A percentile compares a stretch with the other conserved stretches of the same genome.
These are phyloP conservation scores for Fusarium sp. DNA, from an alignment of 2,329 filamentous ascomycete genomes.

Conservation along the genomic window DNA sequence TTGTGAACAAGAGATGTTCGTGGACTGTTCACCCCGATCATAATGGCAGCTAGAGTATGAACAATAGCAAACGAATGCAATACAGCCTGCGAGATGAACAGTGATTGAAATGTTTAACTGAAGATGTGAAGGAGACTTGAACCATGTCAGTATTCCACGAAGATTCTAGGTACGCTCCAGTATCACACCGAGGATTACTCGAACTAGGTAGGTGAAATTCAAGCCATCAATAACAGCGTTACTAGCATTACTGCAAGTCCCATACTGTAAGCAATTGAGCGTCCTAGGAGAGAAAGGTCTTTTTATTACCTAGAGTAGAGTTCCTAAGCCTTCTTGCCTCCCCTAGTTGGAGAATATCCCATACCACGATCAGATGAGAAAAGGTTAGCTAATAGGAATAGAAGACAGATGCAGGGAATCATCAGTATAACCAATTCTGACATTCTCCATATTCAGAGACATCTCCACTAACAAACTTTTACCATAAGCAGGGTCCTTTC, in stretches of 20 bases:
- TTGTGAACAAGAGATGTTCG: neutral
- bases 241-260: too few species aligned
- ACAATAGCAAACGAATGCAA: neutral
- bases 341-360: neutral
- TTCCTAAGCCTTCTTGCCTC: neutral
- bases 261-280: too few species aligned
- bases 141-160: neutral
- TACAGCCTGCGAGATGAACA: neutral
- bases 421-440: neutral
- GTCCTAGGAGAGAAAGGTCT: neutral
- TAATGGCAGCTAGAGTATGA: neutral
- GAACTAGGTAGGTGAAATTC: too few species aligned
- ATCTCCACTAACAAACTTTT: neutral
- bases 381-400: neutral
- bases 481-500: neutral
- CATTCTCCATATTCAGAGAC: neutral
- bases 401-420: neutral
- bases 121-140: neutral
- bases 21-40: neutral
- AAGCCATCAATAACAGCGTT: too few species aligned
- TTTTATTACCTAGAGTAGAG: neutral
- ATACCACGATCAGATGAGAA: neutral
- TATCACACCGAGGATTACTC: too few species aligned
- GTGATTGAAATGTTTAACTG: neutral
- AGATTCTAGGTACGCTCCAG: neutral